A percentile compares a stretch with the other conserved stretches of the same genome.
phyloP scores from a whole-genome alignment of 1,284 basidiomycete genomes.

The Boletus smithii region DNA sequence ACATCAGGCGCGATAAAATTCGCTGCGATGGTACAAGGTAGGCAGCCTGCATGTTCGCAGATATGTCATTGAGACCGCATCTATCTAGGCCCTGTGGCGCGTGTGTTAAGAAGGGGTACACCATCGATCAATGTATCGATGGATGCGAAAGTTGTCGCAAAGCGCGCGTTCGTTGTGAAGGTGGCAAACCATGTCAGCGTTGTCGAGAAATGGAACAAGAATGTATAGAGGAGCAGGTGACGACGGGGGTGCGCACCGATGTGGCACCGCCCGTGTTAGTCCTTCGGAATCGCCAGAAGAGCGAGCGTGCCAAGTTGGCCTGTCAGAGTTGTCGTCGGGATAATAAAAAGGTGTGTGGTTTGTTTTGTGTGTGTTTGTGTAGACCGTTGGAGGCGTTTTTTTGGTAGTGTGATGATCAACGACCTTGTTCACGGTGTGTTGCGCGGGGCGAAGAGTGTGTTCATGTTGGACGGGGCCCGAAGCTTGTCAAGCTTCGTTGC shows the following conservation, averaged over 20 bases:
- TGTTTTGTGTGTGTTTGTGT: neutral
- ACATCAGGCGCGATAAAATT: constrained; percentile 53
- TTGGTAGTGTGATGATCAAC: constrained; percentile 44
- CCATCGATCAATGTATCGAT: constrained; percentile 49
- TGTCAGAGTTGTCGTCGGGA: constrained; percentile 55
- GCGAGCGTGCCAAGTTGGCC: constrained; percentile 52
- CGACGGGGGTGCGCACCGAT: constrained; percentile 20
- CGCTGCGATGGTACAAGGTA: constrained; percentile 55
- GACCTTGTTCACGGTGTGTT: constrained; percentile 57
- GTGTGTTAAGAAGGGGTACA: constrained; percentile 52
- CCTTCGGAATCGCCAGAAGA: constrained; percentile 31
- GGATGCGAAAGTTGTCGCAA: constrained; percentile 52
- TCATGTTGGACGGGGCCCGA: constrained; percentile 51
- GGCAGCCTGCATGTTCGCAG: constrained; percentile 12
- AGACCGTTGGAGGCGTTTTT: neutral
- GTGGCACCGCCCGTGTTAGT: constrained; percentile 23
- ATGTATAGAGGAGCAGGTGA: constrained; percentile 32
- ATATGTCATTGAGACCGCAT: neutral
- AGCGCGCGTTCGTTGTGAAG: constrained; percentile 54
- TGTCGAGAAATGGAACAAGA: constrained; percentile 46
- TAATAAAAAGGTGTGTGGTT: constrained; percentile 52
- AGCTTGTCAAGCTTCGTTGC: constrained; percentile 54
- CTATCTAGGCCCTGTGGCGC: constrained; percentile 46
- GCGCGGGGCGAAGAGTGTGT: constrained; percentile 50
- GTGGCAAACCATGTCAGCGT: constrained; percentile 47